Conservation (phyloP, 179 eudicot genomes). For the Beta lomatogona region DNA sequence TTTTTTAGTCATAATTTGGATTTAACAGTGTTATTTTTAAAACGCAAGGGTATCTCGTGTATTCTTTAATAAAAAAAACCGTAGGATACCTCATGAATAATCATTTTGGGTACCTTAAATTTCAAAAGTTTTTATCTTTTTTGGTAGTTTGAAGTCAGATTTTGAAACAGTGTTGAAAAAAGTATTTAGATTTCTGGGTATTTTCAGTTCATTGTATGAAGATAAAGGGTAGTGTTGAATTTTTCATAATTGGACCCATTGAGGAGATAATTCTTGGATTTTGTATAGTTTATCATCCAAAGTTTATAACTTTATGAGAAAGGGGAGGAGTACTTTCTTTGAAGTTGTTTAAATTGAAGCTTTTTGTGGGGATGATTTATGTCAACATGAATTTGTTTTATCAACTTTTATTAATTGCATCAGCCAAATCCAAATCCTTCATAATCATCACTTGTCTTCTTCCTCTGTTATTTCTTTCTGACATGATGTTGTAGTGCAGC, state of each 20-base stretch:
- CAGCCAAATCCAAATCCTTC: slow-evolving; percentile 14
- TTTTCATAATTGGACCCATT: slow-evolving; percentile 25
- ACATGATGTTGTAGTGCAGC: slow-evolving; percentile 34
- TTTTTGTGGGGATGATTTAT: neutral
- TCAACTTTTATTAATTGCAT: slow-evolving; percentile 21
- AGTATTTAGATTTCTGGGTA: neutral
- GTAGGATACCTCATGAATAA: too few relatives aligned
- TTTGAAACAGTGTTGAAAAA: too few relatives aligned
- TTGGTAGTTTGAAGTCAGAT: too few relatives aligned
- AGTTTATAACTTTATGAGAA: slow-evolving; percentile 29
- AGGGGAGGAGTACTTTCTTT: slow-evolving; percentile 18
- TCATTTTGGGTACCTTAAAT: too few relatives aligned
- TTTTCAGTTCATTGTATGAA: slow-evolving; percentile 8
- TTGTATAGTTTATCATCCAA: slow-evolving; percentile 22
- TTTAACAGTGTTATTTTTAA: too few relatives aligned
- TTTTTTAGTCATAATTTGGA: too few relatives aligned
- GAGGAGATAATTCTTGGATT: slow-evolving; percentile 28
- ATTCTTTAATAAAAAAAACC: too few relatives aligned
- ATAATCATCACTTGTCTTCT: slow-evolving; percentile 33
- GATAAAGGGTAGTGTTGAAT: neutral
- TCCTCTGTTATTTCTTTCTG: slow-evolving; percentile 32
- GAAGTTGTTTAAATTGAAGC: neutral
- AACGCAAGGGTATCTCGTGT: too few relatives aligned
- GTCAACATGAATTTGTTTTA: slow-evolving; percentile 1
- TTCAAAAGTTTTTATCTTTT: too few relatives aligned